A percentile compares a stretch with the other conserved stretches of the same genome.
phyloP scores from a whole-genome alignment of 164 flowering plant species.

The Amborella trichopoda region DNA sequence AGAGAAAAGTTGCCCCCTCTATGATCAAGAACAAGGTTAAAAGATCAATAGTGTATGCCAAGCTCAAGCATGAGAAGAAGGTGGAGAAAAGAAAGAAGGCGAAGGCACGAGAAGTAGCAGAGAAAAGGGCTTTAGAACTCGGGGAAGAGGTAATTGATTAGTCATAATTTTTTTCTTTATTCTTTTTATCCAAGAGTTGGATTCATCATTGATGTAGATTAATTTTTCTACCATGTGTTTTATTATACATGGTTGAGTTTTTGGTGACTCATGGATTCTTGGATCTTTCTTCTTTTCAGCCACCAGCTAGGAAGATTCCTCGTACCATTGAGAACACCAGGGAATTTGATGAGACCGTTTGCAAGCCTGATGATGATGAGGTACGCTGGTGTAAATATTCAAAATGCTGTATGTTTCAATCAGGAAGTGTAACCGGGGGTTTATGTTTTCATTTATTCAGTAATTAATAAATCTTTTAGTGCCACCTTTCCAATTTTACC shows the following conservation, averaged over 20 bases:
- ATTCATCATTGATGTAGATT: too few relatives aligned
- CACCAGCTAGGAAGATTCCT: constrained; percentile 43
- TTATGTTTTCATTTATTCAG: too few relatives aligned
- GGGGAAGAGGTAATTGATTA: constrained; percentile 95
- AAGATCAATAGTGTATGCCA: constrained; percentile 60
- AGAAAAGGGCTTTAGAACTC: constrained; percentile 77
- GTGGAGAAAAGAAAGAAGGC: constrained; percentile 58
- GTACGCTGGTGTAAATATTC: too few relatives aligned
- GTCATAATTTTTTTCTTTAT: too few relatives aligned
- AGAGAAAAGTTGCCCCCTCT: constrained; percentile 41
- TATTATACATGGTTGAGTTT: not conserved
- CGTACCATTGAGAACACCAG: constrained; percentile 88
- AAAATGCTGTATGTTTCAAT: too few relatives aligned
- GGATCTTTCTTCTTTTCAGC: constrained; percentile 20
- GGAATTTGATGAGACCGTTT: constrained; percentile 83
- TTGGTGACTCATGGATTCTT: not conserved
- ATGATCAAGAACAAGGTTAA: constrained; percentile 79
- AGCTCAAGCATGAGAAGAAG: constrained; percentile 74
- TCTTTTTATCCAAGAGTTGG: too few relatives aligned
- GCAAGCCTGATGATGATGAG: constrained; percentile 89
- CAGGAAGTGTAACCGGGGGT: too few relatives aligned
- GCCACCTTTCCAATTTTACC: too few relatives aligned
- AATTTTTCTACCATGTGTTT: not conserved
- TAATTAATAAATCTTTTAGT: too few relatives aligned
- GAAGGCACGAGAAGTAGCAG: constrained; percentile 67